Evolutionary conservation across 2,329 filamentous ascomycete species (phyloP), one percentile per base, ranked within the genome.

Genomic region (Pseudopyrenochaeta lycopersici): DNA sequence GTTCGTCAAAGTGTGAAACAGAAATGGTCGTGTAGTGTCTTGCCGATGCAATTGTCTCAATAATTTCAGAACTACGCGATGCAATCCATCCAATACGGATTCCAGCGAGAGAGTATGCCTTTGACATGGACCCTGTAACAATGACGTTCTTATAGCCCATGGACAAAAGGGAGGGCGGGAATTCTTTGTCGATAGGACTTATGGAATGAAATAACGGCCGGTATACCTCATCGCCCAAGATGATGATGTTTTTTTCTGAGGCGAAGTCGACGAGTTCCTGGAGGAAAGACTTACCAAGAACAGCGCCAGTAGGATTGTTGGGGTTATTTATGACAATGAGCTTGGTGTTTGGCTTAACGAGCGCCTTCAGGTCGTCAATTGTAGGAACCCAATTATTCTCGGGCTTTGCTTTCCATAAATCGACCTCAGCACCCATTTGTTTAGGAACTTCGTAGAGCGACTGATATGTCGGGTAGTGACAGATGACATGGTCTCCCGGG

Each of bases 21-120:
- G 89, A 90, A 66, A 96, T 96, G 21, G 90, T 92, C 3, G 91
- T 96, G 78, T 95, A 96, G 73, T 95, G 89, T 35, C 91, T 82
- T 1, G 88, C 87, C 12, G 79, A 76, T 10, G 88, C 86, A 57
- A 90, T 81, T 12, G 82, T 79, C 45, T 87, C 83, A 47, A 94
- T 82, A 50, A 96, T 81, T 0, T 78, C 76, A 4, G 72, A 69
- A 72, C 86, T 85, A 21, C 85, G 85, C 12, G 88, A 89, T 3
- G 90, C 90, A 52, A 94, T 82, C 92, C 92, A 97, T 29, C 92
- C 92, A 1, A 93, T 76, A 1, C 92, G 87, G 56, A 96, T 88
- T 1, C 92, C 92, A 1, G 92, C 91, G 4, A 97, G 78, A 2
- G 90, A 87, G 76, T 92, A 97, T 0, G 91, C 90, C 77, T 96